Evolutionary conservation across 2,329 filamentous ascomycete genomes (phyloP), one percentile per base, ranked within the genome.

Genomic region (Colletotrichum coccodes): DNA sequence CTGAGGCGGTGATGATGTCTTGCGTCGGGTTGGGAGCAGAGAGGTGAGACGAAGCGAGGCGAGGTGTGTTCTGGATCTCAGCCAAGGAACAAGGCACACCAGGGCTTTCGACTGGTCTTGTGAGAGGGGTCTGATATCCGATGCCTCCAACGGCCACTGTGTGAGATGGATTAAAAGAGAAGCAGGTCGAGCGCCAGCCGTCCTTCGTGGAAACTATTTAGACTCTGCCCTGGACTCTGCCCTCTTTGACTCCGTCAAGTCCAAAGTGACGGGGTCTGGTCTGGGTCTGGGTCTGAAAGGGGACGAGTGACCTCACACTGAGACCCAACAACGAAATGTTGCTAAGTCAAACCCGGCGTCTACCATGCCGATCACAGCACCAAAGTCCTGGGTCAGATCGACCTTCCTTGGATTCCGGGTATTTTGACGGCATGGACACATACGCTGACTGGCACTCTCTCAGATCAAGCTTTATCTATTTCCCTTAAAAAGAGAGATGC

Each of bases 361-460:
- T 50, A 6, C 56, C 23, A 8, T 56, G 62, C 62, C 66, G 66
- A 69, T 69, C 66, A 56, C 49, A 66, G 56, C 56, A 50, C 56
- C 54, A 60, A 30, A 50, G 47, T 28, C 34, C 49, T 26, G 34
- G 49, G 28, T 42, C 34, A 18, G 34, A 56, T 58, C 53, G 11
- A 14, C 49, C 38, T 21, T 44, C 38, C 38, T 40, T 42, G 16
- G 23, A 21, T 44, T 11, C 11, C 26, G 16, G 14, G 8, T 16
- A 40, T n/a, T 28, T 28, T 18, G 50, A 47, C 21, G 21, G 42
- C 42, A 38, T 14, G 36, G 11, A 1, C 42, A 46, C 9, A 4
- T 21, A 46, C 11, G 8, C 21, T 23, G 32, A 21, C 49, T 11
- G n/a, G 14, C 28, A 34, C 21, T 23, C 3, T 34, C 28, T 44